Base-by-base conservation (phyloP, 176 grass and related monocot genomes). In the Avena insularis region DNA sequence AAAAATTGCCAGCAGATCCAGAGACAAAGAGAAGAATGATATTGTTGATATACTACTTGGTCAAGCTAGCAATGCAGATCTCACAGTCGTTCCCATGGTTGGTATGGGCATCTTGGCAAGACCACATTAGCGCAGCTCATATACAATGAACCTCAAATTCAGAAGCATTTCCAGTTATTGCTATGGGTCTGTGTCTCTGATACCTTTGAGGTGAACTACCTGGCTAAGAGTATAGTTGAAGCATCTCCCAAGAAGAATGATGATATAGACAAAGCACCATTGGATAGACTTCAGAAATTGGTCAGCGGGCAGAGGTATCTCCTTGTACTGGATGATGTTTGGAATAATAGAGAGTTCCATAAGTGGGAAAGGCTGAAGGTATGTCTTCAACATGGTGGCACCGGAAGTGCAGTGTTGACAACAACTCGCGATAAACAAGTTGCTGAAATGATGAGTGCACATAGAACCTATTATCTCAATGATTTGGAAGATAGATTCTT, bases 351-450 rank as follows among this genome's bases (percentile, higher is more conserved):
- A 60, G 57, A 60, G 57, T 2, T 60, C 8, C 5, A 21, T 21
- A 60, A 77, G 17, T 90, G 83, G 88, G 25, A 77, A 12, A 15
- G 15, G 2, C 19, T 90, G 1, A 83, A 49, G 77, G 58, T 3
- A 2, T 12, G 67, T 10, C 56, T 90, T 21, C 50, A 31, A 0
- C 80, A 27, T 20, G 79, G 71, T 35, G 79, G 60, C n/a, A 3
- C 4, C 1, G 84, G 89, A 1, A 87, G 85, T 66, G 71, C 6
- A 2, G 49, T 91, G 0, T 23, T 91, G 5, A 79, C 76, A 74
- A 90, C 88, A 21, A 86, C 84, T 13, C 84, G 84, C 9, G 75
- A 20, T 36, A 12, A 47, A 21, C 4, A 5, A 12, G 69, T 72
- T 3, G 69, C 69, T 46, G 9, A 47, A 72, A 6, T 13, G 2